A percentile compares a stretch with the other conserved stretches of the same genome.
These are phyloP conservation scores for Catunica adiposa DNA, from an alignment of 2,329 filamentous ascomycete genomes.

Conservation along the genomic window DNA sequence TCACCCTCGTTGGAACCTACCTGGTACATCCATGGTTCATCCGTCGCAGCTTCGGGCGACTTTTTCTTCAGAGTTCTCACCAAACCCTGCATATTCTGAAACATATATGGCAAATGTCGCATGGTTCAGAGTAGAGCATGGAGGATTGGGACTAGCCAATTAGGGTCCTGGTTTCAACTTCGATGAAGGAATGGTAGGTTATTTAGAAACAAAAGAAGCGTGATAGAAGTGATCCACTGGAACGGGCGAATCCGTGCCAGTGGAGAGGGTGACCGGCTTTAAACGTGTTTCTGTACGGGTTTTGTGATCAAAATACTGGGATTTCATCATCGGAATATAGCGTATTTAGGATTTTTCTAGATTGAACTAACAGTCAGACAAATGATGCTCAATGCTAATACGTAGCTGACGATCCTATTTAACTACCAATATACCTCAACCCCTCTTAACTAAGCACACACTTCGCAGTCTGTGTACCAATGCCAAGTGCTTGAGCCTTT, in stretches of 20 bases:
- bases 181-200: not conserved
- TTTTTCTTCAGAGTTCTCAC: not conserved
- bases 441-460: not conserved
- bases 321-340: too few species aligned
- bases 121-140: not conserved
- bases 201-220: not conserved
- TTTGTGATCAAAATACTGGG: too few species aligned
- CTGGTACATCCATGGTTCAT: too few species aligned
- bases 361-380: too few species aligned
- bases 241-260: too few species aligned
- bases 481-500: not conserved
- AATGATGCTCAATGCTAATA: too few species aligned
- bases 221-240: not conserved
- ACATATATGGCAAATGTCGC: not conserved
- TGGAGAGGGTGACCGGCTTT: too few species aligned
- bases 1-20: too few species aligned
- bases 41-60: too few species aligned
- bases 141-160: not conserved
- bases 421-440: not conserved
- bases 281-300: too few species aligned
- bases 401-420: too few species aligned
- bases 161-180: not conserved
- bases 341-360: too few species aligned
- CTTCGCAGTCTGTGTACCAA: not conserved
- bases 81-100: not conserved